Conservation (phyloP, 2,329 filamentous ascomycete species). For the Cladobotryum mycophilum region DNA sequence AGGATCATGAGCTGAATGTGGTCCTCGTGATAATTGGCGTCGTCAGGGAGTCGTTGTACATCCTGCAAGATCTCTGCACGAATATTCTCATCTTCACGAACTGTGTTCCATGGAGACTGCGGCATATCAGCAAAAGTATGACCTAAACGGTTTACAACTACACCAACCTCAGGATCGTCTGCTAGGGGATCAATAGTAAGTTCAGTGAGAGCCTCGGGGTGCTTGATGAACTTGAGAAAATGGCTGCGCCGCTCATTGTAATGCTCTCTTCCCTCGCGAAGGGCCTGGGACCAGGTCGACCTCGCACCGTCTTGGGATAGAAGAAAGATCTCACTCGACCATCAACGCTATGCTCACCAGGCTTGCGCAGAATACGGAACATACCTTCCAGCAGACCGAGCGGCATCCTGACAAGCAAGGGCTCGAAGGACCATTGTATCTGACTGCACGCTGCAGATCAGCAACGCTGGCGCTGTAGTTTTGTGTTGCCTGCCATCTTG, state of each 20-base stretch:
- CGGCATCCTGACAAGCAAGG: constrained; percentile 68
- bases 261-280: constrained; percentile 63
- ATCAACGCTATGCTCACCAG: constrained; percentile 2
- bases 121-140: constrained; percentile 11
- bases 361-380: not conserved
- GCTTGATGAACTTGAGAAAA: constrained; percentile 74
- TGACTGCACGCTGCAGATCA: constrained; percentile 60
- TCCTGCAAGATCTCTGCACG: constrained; percentile 90
- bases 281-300: constrained; percentile 60
- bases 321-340: constrained; percentile 60
- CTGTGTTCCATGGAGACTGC: constrained; percentile 85
- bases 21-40: constrained; percentile 78
- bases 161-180: constrained; percentile 59
- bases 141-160: not conserved
- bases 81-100: constrained; percentile 76
- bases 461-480: constrained; percentile 49
- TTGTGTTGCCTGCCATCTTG: constrained; percentile 62
- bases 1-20: constrained; percentile 73
- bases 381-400: constrained; percentile 88
- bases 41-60: constrained; percentile 88
- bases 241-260: constrained; percentile 68
- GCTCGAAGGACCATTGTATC: constrained; percentile 50
- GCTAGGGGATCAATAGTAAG: constrained; percentile 75
- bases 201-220: constrained; percentile 70
- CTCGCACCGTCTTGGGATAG: constrained; percentile 63